These are phyloP conservation scores for Fusarium denticulatum DNA, from an alignment of 2,329 filamentous ascomycete genomes.

Conservation along the genomic window DNA sequence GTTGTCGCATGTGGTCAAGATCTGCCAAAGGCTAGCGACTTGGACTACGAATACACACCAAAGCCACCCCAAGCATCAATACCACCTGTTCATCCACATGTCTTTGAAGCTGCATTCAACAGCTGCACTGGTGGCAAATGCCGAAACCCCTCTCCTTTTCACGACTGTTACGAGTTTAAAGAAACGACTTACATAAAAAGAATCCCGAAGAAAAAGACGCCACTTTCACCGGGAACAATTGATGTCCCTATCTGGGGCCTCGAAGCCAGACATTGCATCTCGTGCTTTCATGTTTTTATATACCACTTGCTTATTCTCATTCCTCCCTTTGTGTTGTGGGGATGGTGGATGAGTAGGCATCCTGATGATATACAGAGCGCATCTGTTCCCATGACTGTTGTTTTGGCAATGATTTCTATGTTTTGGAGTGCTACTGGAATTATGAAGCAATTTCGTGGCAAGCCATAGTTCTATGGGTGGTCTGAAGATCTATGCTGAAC, in stretches of 20 bases:
- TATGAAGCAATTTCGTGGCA: conserved; percentile 16
- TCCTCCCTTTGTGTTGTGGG: conserved; percentile 3
- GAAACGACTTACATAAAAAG: conserved; percentile 12
- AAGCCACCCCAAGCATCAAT: conserved; percentile 10
- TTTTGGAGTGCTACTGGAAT: conserved; percentile 19
- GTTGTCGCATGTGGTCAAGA: conserved; percentile 6
- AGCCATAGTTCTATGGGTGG: background rate
- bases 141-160: background rate
- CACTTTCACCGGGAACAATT: background rate
- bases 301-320: conserved; percentile 13
- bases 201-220: conserved; percentile 10
- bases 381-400: conserved; percentile 11
- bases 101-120: conserved; percentile 16
- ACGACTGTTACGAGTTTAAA: conserved; percentile 10
- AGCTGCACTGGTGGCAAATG: conserved; percentile 4
- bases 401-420: conserved; percentile 14
- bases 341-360: background rate
- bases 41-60: conserved; percentile 5
- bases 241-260: conserved; percentile 1
- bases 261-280: conserved; percentile 10
- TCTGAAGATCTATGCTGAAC: background rate
- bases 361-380: conserved; percentile 13
- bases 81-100: background rate
- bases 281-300: background rate
- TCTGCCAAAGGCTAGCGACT: background rate